phyloP scores from a whole-genome alignment of 495 filamentous ascomycete genomes.

The Poronia punctata region DNA sequence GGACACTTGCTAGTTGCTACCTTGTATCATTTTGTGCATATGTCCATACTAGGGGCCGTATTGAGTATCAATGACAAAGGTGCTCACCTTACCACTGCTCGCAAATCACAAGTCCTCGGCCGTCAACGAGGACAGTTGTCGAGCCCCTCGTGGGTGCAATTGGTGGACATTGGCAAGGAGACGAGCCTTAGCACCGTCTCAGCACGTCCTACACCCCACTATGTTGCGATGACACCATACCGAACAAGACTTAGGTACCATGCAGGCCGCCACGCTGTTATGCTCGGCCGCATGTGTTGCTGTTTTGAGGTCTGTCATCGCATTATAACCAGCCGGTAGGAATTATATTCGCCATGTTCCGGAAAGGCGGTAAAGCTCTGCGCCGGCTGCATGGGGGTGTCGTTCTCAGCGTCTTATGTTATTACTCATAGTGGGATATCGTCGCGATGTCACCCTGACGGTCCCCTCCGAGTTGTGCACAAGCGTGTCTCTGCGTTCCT shows the following conservation, averaged over 20 bases:
- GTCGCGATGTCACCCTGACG: no score
- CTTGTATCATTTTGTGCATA: no score
- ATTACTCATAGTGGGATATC: no score
- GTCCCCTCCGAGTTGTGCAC: no score
- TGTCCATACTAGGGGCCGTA: no score
- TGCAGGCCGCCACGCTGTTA: slow-evolving; percentile 12
- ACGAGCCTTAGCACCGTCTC: slow-evolving; percentile 9
- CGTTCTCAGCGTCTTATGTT: slow-evolving; percentile 11
- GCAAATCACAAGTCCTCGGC: no score
- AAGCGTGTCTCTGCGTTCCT: no score
- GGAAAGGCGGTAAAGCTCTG: slow-evolving; percentile 15
- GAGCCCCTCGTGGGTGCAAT: slow-evolving; percentile 18
- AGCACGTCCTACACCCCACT: slow-evolving; percentile 18
- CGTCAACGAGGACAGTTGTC: slow-evolving; percentile 20
- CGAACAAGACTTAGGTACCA: slow-evolving; percentile 20
- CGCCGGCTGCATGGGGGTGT: no score
- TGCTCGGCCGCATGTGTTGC: slow-evolving; percentile 4
- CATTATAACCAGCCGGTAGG: slow-evolving; percentile 3
- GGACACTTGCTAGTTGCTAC: no score
- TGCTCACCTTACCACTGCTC: no score
- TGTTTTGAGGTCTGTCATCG: slow-evolving; percentile 5
- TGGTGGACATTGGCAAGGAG: slow-evolving; percentile 22
- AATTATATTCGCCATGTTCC: slow-evolving; percentile 1
- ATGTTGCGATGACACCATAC: slow-evolving; percentile 25
- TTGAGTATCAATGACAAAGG: no score